A percentile compares a stretch with the other conserved stretches of the same genome.
phyloP scores from a whole-genome alignment of 1,284 basidiomycete genomes.

The Cryptococcus sp. region DNA sequence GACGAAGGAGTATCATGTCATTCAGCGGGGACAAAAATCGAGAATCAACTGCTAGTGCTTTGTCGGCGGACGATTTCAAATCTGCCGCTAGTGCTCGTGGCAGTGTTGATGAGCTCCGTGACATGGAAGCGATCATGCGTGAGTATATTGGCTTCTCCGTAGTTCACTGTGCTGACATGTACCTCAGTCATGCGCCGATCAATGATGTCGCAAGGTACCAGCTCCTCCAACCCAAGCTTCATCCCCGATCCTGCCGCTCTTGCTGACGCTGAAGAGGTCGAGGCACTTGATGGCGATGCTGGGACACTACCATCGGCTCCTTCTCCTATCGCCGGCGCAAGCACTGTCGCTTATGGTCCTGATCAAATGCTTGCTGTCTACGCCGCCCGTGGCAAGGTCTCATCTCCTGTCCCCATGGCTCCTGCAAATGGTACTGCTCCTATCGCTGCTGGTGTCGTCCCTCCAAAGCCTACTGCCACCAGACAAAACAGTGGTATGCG shows the following conservation, averaged over 20 bases:
- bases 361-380: constrained; percentile 54
- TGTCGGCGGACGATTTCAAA: constrained; percentile 37
- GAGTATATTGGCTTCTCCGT: constrained; percentile 10
- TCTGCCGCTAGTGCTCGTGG: constrained; percentile 41
- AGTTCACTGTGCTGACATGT: constrained; percentile 1
- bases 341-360: constrained; percentile 44
- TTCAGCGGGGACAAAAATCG: constrained; percentile 37
- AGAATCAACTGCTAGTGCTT: constrained; percentile 24
- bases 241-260: constrained; percentile 1
- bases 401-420: constrained; percentile 13
- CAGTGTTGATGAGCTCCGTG: constrained; percentile 47
- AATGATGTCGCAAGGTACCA: constrained; percentile 29
- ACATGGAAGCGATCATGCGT: constrained; percentile 47
- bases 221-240: constrained; percentile 11
- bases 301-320: constrained; percentile 10
- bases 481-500: constrained; percentile 27
- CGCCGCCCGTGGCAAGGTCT: constrained; percentile 45
- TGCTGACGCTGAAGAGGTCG: constrained; percentile 23
- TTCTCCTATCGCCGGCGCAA: constrained; percentile 13
- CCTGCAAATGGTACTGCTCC: constrained; percentile 9
- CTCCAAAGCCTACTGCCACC: constrained; percentile 21
- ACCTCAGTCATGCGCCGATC: constrained; percentile 31
- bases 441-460: constrained; percentile 5
- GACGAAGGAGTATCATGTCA: constrained; percentile 34
- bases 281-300: constrained; percentile 24